phyloP scores from a whole-genome alignment of 75 land plant species.

The Gnetum montanum region DNA sequence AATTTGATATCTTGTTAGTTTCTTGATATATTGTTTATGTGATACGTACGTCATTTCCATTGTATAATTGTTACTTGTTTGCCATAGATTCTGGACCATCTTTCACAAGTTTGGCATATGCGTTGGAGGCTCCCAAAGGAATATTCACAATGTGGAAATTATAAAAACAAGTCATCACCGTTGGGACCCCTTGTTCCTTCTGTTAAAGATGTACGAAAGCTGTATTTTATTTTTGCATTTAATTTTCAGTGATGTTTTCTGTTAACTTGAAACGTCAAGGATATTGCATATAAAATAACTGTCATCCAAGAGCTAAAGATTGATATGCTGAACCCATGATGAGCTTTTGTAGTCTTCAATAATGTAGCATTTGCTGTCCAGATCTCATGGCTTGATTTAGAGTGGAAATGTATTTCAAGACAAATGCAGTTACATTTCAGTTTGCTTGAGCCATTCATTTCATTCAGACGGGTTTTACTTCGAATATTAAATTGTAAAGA shows the following conservation, averaged over 20 bases:
- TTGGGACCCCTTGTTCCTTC: conserved; percentile 42
- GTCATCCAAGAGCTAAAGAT: too few relatives aligned
- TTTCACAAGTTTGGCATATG: conserved; percentile 66
- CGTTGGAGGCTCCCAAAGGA: conserved; percentile 43
- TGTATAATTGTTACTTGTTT: too few relatives aligned
- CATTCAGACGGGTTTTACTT: conserved; percentile 67
- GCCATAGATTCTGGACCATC: conserved; percentile 68
- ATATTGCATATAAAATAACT: too few relatives aligned
- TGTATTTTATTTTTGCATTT: too few relatives aligned
- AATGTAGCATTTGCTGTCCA: conserved; percentile 41
- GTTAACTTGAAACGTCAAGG: too few relatives aligned
- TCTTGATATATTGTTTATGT: too few relatives aligned
- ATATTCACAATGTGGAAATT: conserved; percentile 5
- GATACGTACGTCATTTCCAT: too few relatives aligned
- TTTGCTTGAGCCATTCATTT: conserved; percentile 71
- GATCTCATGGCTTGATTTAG: conserved; percentile 30
- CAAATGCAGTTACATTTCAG: conserved; percentile 53
- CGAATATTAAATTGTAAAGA: conserved; percentile 46
- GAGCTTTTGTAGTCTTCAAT: not conserved
- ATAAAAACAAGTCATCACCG: not conserved
- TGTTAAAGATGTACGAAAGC: conserved; percentile 44
- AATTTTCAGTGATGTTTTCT: not conserved
- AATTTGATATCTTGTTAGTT: too few relatives aligned
- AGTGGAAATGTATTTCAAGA: conserved; percentile 59
- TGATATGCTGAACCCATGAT: too few relatives aligned